Evolutionary conservation across 805 yeast genomes (phyloP), one percentile per base, ranked within the genome.

Genomic region (Saccharomycopsis amapae): DNA sequence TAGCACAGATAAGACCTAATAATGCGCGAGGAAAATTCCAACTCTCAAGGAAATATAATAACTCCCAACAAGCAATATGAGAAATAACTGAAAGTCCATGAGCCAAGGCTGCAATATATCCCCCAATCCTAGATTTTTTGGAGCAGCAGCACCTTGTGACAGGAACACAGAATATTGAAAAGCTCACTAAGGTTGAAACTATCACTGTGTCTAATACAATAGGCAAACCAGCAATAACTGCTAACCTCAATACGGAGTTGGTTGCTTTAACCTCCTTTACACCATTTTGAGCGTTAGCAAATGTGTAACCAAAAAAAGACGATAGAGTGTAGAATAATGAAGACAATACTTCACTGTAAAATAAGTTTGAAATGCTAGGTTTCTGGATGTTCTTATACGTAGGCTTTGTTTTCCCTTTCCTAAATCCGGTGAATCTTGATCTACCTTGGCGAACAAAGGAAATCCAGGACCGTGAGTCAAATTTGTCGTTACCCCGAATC

Each of bases 11-110:
- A 56, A 88, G 69, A 64, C 97, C 98, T 54, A 89, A 66, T 65
- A 94, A 73, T 76, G 86, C 83, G 68, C 86, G 83, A 26, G 83
- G 73, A 62, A 93, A 94, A 57, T 72, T 74, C 82, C 93, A 93
- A 55, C 95, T 90, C 72, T 89, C 95, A 62, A 88, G 67, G 52
- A 87, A 94, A 98, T 98, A 93, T 89, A 90, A 83, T 50, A 89
- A 85, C 65, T 90, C 84, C 71, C 87, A 90, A 75, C 86, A 85
- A 33, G 82, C 72, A 56, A 93, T 69, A 71, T 90, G 94, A 54
- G 87, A 71, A 57, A 94, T 65, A 45, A 94, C 97, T 15, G 97
- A 88, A 58, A 86, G 72, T 68, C 96, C 97, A 62, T 93, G 98
- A 18, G 97, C 96, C 63, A 93, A 67, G 59, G 86, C 96, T 33